These are phyloP conservation scores for Davidsoniella australis DNA, from an alignment of 2,329 filamentous ascomycete species.

Conservation along the genomic window DNA sequence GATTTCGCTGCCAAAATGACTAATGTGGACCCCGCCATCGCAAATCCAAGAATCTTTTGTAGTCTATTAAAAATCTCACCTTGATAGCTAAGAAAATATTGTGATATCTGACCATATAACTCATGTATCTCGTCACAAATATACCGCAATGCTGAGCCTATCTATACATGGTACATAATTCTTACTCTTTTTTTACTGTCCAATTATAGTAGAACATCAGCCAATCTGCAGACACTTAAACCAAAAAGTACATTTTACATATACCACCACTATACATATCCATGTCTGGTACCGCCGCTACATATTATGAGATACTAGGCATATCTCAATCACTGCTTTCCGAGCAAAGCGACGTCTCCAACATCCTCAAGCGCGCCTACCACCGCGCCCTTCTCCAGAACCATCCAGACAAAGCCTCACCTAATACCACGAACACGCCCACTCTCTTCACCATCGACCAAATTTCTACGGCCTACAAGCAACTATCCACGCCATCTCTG, in stretches of 20 bases:
- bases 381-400: constrained; percentile 45
- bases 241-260: neutral
- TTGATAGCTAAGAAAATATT: too few relatives aligned
- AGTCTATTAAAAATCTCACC: neutral
- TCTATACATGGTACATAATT: too few relatives aligned
- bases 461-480: constrained; percentile 41
- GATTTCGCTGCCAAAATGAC: neutral
- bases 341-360: constrained; percentile 25
- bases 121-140: too few relatives aligned
- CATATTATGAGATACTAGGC: constrained; percentile 44
- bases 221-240: neutral
- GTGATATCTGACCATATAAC: too few relatives aligned
- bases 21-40: constrained; percentile 7
- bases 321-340: constrained; percentile 33
- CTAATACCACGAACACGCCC: neutral
- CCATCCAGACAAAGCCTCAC: constrained; percentile 41
- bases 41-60: neutral
- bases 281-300: constrained; percentile 20
- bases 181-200: neutral
- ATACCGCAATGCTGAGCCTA: too few relatives aligned
- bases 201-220: neutral
- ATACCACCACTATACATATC: neutral
- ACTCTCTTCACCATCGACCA: constrained; percentile 40
- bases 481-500: constrained; percentile 32
- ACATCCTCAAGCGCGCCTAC: constrained; percentile 45